Percentiles rank a stretch among this genome's conserved stretches.
These are phyloP conservation scores for Conticribra guillardii DNA, from an alignment of 108 stramenopile genomes.

Conservation along the genomic window DNA sequence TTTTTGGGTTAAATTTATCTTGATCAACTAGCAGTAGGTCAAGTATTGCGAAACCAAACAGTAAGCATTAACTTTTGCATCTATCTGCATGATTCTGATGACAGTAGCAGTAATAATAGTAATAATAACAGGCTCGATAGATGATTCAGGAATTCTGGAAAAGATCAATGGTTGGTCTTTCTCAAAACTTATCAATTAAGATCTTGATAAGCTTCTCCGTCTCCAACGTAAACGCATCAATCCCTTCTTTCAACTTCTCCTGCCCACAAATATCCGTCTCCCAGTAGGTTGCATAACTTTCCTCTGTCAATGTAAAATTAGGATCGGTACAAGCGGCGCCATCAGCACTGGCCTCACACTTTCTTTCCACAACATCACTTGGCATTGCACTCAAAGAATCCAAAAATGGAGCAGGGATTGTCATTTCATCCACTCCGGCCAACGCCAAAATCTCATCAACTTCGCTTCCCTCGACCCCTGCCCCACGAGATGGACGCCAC, in stretches of 20 bases:
- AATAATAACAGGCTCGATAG: too few relatives aligned
- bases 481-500: slow-evolving; percentile 89
- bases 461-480: slow-evolving; percentile 62
- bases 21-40: too few relatives aligned
- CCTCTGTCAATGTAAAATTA: slow-evolving; percentile 55
- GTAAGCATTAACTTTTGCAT: too few relatives aligned
- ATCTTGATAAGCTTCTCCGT: slow-evolving; percentile 87
- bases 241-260: slow-evolving; percentile 95
- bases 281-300: slow-evolving; percentile 68
- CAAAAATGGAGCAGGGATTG: slow-evolving; percentile 79
- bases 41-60: too few relatives aligned
- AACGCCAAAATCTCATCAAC: slow-evolving; percentile 85
- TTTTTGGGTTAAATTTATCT: too few relatives aligned
- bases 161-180: neutral
- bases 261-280: slow-evolving; percentile 92
- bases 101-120: too few relatives aligned
- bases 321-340: slow-evolving; percentile 66
- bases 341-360: slow-evolving; percentile 47
- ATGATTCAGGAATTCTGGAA: neutral
- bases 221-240: slow-evolving; percentile 85
- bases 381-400: slow-evolving; percentile 53
- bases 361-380: slow-evolving; percentile 31
- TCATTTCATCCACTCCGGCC: slow-evolving; percentile 89
- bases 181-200: slow-evolving; percentile 64
- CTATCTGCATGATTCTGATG: too few relatives aligned